Conservation (phyloP, 306 rosid genomes). For the Cucumis sativus region DNA sequence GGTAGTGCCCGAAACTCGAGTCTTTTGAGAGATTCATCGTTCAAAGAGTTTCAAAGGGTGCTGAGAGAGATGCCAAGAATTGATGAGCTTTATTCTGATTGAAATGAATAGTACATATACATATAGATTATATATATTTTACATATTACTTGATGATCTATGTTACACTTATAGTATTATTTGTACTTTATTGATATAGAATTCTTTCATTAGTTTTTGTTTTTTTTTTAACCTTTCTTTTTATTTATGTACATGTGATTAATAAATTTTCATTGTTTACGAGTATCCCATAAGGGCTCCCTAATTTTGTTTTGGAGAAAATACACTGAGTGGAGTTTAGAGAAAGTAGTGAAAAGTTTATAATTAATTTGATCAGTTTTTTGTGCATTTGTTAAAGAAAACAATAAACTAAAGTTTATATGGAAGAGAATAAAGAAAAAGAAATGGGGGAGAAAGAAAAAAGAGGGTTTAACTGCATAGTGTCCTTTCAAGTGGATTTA, state of each 20-base stretch:
- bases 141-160: neutral
- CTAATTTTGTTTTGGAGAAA: neutral
- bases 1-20: neutral
- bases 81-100: constrained; percentile 20
- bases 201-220: neutral
- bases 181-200: neutral
- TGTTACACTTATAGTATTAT: neutral
- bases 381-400: no score
- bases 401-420: no score
- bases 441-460: neutral
- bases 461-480: no score
- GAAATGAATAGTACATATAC: neutral
- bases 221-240: neutral
- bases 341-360: neutral
- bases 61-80: constrained; percentile 42
- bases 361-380: no score
- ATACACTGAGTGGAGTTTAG: neutral
- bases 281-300: neutral
- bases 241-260: neutral
- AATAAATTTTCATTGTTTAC: neutral
- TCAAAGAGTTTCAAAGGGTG: constrained; percentile 51
- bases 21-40: constrained; percentile 37
- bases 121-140: neutral
- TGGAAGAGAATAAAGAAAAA: neutral
- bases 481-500: neutral